Base-by-base conservation (phyloP, 2,329 filamentous ascomycete genomes). In the Dryadomyces quercivorus region DNA sequence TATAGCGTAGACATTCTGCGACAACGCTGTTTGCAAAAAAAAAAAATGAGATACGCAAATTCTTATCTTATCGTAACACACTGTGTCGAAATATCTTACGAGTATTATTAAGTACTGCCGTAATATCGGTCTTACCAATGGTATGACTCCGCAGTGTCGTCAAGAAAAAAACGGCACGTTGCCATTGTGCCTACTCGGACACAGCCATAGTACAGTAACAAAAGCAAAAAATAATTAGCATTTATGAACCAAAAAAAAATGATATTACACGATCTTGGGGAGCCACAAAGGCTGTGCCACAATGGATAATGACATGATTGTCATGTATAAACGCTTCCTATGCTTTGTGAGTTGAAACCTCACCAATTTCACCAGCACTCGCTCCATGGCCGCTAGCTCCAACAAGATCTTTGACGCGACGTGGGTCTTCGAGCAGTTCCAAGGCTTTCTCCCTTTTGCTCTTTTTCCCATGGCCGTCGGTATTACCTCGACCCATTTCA, bases 371-470 rank as follows among this genome's bases (percentile, higher is more conserved):
- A 34, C 21, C 31, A 20, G 18, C 47, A 20, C n/a, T 16, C 13
- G 4, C 20, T 15, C 12, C 13, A 13, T 50, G 26, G 13, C 12
- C 36, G n/a, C 7, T 12, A 13, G 15, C 21, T 5, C 42, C 42
- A 8, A 20, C 31, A 21, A 59, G 40, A 8, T 59, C 65, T 65
- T 72, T 78, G 44, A 76, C 59, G 53, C 67, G 67, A 31, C 64
- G 62, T 4, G 77, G 77, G 52, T 80, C 71, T 62, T 78, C 75
- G 2, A 81, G 49, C 0, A 75, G 69, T 3, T 78, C 76, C 60
- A 71, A 70, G 1, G 72, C 75, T 48, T 68, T 69, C 64, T 82
- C 76, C 59, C 69, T 74, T 65, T 76, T 78, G 57, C 74, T 80
- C 68, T 71, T 55, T 5, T 15, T 13, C 5, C 34, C 55, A 43